Conservation (phyloP, 305 asterid species). For the Striga hermonthica region DNA sequence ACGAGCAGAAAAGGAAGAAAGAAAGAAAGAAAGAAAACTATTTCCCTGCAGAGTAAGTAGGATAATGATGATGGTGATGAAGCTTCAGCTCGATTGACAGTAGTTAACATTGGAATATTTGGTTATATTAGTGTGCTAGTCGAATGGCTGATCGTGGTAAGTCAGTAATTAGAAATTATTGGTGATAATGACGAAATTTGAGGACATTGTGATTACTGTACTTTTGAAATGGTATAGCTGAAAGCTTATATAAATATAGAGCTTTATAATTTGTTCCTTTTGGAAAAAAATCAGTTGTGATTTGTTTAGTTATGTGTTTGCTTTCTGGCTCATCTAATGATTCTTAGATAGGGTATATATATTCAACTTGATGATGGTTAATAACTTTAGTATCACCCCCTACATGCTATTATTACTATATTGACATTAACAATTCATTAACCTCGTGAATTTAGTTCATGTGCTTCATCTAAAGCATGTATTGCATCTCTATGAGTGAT, state of each 20-base stretch:
- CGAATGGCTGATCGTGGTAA: background rate
- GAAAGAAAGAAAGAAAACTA: background rate
- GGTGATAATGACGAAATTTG: slow-evolving; percentile 28
- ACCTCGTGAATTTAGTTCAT: too few species aligned
- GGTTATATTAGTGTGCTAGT: slow-evolving; percentile 31
- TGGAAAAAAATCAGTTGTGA: background rate
- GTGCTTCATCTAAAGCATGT: too few species aligned
- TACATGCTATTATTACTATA: too few species aligned
- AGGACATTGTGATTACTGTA: slow-evolving; percentile 27
- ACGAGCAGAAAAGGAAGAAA: background rate
- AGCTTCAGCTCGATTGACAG: slow-evolving; percentile 25
- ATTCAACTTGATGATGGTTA: too few species aligned
- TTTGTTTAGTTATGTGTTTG: background rate
- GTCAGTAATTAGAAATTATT: slow-evolving; percentile 23
- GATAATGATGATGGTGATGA: slow-evolving; percentile 22
- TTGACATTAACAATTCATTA: too few species aligned
- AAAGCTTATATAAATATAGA: slow-evolving; percentile 18
- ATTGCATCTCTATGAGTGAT: too few species aligned
- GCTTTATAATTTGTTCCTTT: slow-evolving; percentile 1
- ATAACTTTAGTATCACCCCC: too few species aligned
- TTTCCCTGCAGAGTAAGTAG: slow-evolving; percentile 37
- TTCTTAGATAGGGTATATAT: background rate
- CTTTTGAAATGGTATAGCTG: slow-evolving; percentile 21
- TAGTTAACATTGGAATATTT: slow-evolving; percentile 31
- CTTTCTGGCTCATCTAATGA: background rate